phyloP scores from a whole-genome alignment of 768 basidiomycete species.

The Rubroboletus pulcherrimus region DNA sequence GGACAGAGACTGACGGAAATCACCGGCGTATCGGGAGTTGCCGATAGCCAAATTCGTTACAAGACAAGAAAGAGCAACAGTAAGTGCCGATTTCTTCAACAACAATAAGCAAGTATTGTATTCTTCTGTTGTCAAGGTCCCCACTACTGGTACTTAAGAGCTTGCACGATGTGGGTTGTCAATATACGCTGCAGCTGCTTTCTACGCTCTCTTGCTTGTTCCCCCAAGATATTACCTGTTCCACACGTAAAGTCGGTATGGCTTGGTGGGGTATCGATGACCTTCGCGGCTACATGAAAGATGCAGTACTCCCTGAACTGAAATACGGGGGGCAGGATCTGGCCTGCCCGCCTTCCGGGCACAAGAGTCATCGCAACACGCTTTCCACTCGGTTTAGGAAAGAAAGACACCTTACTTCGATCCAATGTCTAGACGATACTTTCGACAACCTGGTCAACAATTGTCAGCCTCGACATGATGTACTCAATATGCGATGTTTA shows the following conservation, averaged over 20 bases:
- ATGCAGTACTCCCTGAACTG: constrained; percentile 31
- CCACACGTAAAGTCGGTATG: constrained; percentile 14
- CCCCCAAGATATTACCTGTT: background rate
- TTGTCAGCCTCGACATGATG: constrained; percentile 20
- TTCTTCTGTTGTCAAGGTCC: constrained; percentile 20
- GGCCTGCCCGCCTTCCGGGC: constrained; percentile 21
- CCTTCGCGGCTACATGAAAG: constrained; percentile 33
- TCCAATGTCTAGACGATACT: constrained; percentile 23
- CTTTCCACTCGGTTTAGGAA: constrained; percentile 33
- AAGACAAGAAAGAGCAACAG: background rate
- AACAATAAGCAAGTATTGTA: constrained; percentile 23
- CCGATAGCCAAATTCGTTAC: constrained; percentile 21
- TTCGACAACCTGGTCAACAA: constrained; percentile 29
- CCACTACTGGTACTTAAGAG: constrained; percentile 10
- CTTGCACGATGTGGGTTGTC: background rate
- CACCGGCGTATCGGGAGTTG: constrained; percentile 21
- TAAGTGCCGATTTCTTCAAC: background rate
- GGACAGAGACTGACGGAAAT: constrained; percentile 14
- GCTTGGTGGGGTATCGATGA: constrained; percentile 31
- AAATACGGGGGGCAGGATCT: constrained; percentile 24
- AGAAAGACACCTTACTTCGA: constrained; percentile 31
- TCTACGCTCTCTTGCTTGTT: background rate
- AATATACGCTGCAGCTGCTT: background rate
- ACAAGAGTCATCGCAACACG: constrained; percentile 35
- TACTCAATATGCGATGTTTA: background rate